Percentiles rank a stretch among this genome's conserved stretches.
These are phyloP conservation scores for Schizophyllum commune DNA, from an alignment of 1,284 basidiomycete species.

Conservation along the genomic window DNA sequence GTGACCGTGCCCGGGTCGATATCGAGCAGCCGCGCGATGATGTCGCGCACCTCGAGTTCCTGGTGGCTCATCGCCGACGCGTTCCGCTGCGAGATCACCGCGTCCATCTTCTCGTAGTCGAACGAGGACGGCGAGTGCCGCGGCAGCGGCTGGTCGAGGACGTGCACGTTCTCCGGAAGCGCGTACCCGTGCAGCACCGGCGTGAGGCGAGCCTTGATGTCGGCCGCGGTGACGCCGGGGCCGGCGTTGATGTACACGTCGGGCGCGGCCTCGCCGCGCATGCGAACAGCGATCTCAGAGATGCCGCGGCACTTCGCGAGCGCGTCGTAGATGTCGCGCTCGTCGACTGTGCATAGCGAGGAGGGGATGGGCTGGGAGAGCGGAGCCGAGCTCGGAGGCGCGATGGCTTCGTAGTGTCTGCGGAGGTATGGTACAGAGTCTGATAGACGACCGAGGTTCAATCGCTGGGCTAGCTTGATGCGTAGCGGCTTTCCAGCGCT, in stretches of 20 bases:
- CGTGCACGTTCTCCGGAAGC: constrained; percentile 27
- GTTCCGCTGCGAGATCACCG: constrained; percentile 19
- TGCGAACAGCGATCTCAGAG: constrained; percentile 37
- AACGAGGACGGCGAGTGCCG: constrained; percentile 14
- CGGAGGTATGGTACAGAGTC: constrained; percentile 26
- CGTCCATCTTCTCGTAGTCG: constrained; percentile 31
- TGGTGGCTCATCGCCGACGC: constrained; percentile 24
- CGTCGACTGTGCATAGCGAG: constrained; percentile 23
- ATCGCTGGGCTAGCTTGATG: constrained; percentile 32
- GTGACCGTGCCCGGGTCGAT: constrained; percentile 27
- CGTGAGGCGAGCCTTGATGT: constrained; percentile 17
- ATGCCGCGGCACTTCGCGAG: constrained; percentile 39
- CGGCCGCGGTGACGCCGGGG: constrained; percentile 14
- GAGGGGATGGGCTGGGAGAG: constrained; percentile 32
- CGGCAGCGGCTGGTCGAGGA: constrained; percentile 17
- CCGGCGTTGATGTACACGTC: constrained; percentile 27
- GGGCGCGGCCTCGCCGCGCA: constrained; percentile 22
- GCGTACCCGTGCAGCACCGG: constrained; percentile 27
- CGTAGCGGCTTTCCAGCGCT: constrained; percentile 36
- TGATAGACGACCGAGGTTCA: constrained; percentile 28
- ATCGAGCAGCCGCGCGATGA: constrained; percentile 31
- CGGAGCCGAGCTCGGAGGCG: constrained; percentile 23
- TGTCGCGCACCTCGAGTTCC: constrained; percentile 30
- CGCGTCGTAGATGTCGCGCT: constrained; percentile 31
- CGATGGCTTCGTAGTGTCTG: constrained; percentile 33